These are phyloP conservation scores for Nannizzia gypsea DNA, from an alignment of 2,329 filamentous ascomycete species.

Conservation along the genomic window DNA sequence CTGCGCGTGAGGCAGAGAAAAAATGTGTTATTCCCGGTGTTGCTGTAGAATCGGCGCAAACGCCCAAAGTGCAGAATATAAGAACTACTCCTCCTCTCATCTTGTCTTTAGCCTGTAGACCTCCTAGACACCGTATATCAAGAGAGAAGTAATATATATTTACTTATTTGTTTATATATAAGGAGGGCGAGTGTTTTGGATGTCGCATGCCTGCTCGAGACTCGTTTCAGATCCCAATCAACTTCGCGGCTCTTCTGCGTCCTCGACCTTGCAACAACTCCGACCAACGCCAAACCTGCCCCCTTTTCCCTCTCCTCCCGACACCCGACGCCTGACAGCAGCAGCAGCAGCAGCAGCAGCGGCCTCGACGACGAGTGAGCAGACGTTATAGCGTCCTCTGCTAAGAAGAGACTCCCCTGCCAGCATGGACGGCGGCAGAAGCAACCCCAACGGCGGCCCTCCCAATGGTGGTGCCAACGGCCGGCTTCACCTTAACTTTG, in stretches of 20 bases:
- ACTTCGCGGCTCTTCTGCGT: not conserved
- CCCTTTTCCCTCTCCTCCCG: not conserved
- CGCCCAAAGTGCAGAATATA: not conserved
- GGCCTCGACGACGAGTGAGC: too few relatives aligned
- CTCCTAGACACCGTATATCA: too few relatives aligned
- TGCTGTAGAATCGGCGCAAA: not conserved
- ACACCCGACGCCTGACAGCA: too few relatives aligned
- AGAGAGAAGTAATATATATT: too few relatives aligned
- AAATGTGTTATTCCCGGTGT: not conserved
- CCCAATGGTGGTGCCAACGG: slow-evolving; percentile 55
- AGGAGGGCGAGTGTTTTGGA: not conserved
- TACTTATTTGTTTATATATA: too few relatives aligned
- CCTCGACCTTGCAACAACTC: not conserved
- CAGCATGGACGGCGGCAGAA: not conserved
- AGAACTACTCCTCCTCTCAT: not conserved
- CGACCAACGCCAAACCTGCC: not conserved
- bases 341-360: too few relatives aligned
- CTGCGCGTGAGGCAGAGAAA: not conserved
- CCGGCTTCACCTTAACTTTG: slow-evolving; percentile 38
- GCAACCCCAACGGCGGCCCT: slow-evolving; percentile 45
- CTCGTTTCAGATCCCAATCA: not conserved
- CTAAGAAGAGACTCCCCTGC: not conserved
- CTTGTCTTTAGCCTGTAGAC: not conserved
- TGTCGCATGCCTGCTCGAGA: not conserved
- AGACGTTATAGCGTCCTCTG: not conserved